These are phyloP conservation scores for Metschnikowia sp. DNA, from an alignment of 805 yeast genomes.

Conservation along the genomic window DNA sequence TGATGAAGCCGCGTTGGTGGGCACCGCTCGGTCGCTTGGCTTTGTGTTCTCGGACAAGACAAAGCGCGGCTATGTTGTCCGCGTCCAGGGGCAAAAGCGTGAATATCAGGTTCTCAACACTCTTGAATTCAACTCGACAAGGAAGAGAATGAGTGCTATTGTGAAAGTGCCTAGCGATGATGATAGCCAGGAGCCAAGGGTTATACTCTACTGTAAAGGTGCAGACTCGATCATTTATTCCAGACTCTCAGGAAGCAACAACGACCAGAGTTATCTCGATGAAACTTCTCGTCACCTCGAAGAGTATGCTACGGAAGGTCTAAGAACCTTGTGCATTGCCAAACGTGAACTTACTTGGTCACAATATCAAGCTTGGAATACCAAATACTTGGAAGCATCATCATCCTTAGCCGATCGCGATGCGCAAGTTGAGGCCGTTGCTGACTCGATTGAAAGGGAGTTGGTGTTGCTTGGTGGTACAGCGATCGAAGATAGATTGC, in stretches of 20 bases:
- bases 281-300: constrained; percentile 72
- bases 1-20: constrained; percentile 83
- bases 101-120: constrained; percentile 71
- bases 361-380: constrained; percentile 62
- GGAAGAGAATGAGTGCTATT: constrained; percentile 86
- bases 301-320: constrained; percentile 78
- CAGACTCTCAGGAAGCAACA: constrained; percentile 48
- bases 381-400: constrained; percentile 60
- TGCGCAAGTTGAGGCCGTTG: constrained; percentile 68
- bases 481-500: constrained; percentile 81
- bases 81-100: constrained; percentile 65
- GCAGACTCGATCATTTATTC: constrained; percentile 79
- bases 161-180: constrained; percentile 58
- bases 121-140: constrained; percentile 76
- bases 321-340: constrained; percentile 78
- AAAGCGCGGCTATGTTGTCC: constrained; percentile 62
- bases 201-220: constrained; percentile 74
- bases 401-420: constrained; percentile 63
- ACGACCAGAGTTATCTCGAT: constrained; percentile 48
- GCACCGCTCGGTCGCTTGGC: constrained; percentile 77
- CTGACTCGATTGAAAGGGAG: constrained; percentile 68
- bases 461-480: constrained; percentile 74
- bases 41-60: constrained; percentile 64
- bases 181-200: constrained; percentile 38
- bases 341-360: constrained; percentile 62